Base-by-base conservation (phyloP, 2,329 filamentous ascomycete genomes). In the Huntiella savannae region DNA sequence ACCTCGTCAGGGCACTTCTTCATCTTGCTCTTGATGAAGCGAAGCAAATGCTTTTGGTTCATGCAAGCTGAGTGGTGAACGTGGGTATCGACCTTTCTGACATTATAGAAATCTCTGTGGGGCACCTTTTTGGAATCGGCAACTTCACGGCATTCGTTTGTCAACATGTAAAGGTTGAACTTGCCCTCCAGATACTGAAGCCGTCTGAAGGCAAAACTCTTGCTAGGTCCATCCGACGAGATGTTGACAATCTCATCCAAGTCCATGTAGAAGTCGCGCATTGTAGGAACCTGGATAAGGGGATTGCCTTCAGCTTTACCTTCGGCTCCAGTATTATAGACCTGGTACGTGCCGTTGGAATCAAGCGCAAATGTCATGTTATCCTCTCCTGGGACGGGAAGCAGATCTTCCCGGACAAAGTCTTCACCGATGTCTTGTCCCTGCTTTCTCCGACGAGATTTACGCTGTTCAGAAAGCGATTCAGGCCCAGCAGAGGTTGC, bases 1-100 rank as follows among this genome's bases (percentile, higher is more conserved):
- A 91, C 77, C 63, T 98, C 91, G 56, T 96, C 83, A 0, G 87
- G 86, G 13, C 75, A 91, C 62, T 94, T 98, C 72, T 95, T 96
- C 85, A 98, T 95, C 65, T 98, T 98, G 63, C 86, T 94, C 64
- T 98, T 98, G 68, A 98, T 98, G 63, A 98, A 98, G 46, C 91
- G 84, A 50, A 98, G 68, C 48, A 98, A 66, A 70, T 98, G 91
- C 64, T 98, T 98, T 62, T 98, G 91, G 59, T 98, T 98, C 91
- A 98, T 98, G 60, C 91, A 98, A 17, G 91, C 91, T 12, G 91
- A 98, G 62, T 98, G 91, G 59, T 98, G 91, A 55, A 98, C 91
- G 70, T 98, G 91, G 6, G 91, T 98, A 59, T 98, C 91, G 43
- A 98, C 91, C 62, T 98, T 98, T 58, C 91, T 75, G 42, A 98